Evolutionary conservation across 345 rosid genomes (phyloP), one percentile per base, ranked within the genome.

Genomic region (Crucihimalaya himalaica): DNA sequence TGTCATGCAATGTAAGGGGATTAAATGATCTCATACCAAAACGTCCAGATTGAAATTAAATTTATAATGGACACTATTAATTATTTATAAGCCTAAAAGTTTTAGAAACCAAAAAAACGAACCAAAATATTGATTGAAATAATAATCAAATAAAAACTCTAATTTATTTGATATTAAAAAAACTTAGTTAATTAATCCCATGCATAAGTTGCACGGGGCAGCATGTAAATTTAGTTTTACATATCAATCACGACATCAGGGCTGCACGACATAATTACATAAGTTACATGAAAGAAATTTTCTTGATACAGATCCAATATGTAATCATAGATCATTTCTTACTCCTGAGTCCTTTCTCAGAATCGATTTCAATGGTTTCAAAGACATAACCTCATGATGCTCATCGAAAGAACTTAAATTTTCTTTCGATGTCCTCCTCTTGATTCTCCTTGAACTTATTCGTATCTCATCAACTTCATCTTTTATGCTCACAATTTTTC

Each of bases 281-380:
- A 59, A 51, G 18, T 37, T 48, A 37, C n/a, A 50, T 10, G 2
- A 27, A 47, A 27, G 16, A 8, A 32, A 5, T 48, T 14, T 51
- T 4, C 12, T 28, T 48, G 61, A n/a, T 13, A 48, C 37, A 34
- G 6, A 71, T 60, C 34, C 20, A 37, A 57, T 57, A 39, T 31
- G 47, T 35, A 28, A 18, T 56, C 31, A 65, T 5, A 8, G 21
- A 46, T 43, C 39, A 4, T 65, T 16, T 20, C 11, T 34, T 45
- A 58, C 7, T 47, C 28, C 37, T 50, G 55, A 67, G 59, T 67
- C 68, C 31, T 67, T 75, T 45, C 73, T 59, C 9, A 75, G 73
- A 68, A 75, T 75, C 8, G 79, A 75, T 68, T 75, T 75, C 73
- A 75, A 29, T 75, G 78, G 78, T 67, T 40, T 51, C 13, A 67